Evolutionary conservation across 306 rosid species (phyloP), one percentile per base, ranked within the genome.

Genomic region (Trifolium dubium): DNA sequence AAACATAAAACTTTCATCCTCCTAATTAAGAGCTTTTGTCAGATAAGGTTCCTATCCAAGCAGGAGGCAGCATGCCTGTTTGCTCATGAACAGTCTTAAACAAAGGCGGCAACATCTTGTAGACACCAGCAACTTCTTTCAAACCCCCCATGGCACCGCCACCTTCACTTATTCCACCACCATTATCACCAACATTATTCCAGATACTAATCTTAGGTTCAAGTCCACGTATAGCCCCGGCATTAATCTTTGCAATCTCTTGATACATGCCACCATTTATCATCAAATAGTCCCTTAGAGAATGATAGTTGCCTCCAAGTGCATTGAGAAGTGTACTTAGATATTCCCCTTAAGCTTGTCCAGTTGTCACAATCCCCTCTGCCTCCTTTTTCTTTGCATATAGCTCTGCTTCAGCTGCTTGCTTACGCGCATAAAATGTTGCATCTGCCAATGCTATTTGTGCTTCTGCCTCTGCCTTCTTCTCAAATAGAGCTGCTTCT

Each of bases 11-110:
- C 1, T 54, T 54, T 6, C 6, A 18, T 19, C 3, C 13, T 54
- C 7, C 32, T 19, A 9, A 56, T 17, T 53, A 75, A n/a, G 79
- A 3, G 32, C 0, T 61, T 46, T 37, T 60, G 17, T 53, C 35
- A 10, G 78, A 1, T 3, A 76, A 64, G 46, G 74, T 18, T 60
- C 77, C 84, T 77, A 83, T 83, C 84, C 82, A 80, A 30, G 79
- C 17, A 0, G 87, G 87, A 5, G 87, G 84, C 15, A 76, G 12
- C 82, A 83, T 76, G 0, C 87, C 87, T 0, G 84, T 83, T 80
- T 83, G 87, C 19, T 76, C 87, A 4, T 83, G 82, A 2, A 75
- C 79, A 0, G 83, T 75, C 68, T 72, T 58, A 19, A 83, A 75
- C 35, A 83, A 11, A 64, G 83, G 76, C 1, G 83, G 1, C 79